Percentiles rank a stretch among this genome's conserved stretches.
phyloP scores from a whole-genome alignment of 805 yeast genomes.

The Ogataea paraovalis region DNA sequence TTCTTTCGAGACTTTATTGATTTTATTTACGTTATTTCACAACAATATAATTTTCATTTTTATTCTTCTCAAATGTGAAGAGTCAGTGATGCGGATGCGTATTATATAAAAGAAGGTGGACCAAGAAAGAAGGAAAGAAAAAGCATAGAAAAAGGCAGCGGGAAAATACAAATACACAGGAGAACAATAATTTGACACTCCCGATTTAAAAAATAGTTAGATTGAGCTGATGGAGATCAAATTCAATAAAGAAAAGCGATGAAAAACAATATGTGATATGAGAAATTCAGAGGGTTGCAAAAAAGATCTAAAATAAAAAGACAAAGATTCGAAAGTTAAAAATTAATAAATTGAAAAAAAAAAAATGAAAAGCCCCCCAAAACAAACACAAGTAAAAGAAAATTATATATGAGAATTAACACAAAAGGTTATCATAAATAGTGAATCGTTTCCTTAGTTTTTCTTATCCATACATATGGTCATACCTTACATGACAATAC shows the following conservation, averaged over 20 bases:
- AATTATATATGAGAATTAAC: background rate
- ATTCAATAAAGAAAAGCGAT: background rate
- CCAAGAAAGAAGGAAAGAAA: too few relatives aligned
- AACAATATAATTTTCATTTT: too few relatives aligned
- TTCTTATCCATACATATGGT: too few relatives aligned
- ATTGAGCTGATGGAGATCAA: background rate
- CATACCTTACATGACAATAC: slow-evolving; percentile 25
- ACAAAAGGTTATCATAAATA: background rate
- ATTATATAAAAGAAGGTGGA: too few relatives aligned
- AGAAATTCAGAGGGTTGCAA: background rate
- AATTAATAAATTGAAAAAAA: background rate
- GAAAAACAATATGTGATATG: background rate
- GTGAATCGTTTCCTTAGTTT: too few relatives aligned
- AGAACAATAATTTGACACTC: background rate
- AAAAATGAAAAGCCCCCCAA: background rate
- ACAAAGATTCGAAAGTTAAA: background rate
- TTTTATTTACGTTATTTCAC: too few relatives aligned
- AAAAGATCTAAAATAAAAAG: background rate
- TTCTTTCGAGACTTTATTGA: too few relatives aligned
- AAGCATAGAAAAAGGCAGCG: too few relatives aligned
- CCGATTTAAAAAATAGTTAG: background rate
- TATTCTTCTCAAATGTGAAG: too few relatives aligned
- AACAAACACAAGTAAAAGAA: background rate
- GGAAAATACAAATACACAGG: background rate
- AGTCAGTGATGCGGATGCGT: too few relatives aligned